Evolutionary conservation across 1,139 yeast species (phyloP), one percentile per base, ranked within the genome.

Genomic region (Lodderomyces elongisporus): DNA sequence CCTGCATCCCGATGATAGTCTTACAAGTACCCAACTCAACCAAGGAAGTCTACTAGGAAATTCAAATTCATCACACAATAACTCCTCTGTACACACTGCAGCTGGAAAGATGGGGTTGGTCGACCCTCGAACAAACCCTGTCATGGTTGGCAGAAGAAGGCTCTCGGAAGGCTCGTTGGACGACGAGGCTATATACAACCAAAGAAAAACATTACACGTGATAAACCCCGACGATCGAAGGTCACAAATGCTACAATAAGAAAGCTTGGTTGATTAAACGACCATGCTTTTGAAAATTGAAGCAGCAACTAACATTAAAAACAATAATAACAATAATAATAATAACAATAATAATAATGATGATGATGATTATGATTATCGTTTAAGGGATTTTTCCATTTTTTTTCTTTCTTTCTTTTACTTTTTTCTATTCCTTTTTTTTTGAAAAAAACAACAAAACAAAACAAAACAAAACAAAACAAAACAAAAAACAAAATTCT

Each of bases 101-200:
- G 28, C 13, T 3, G 32, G 27, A 17, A 5, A 10, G 4, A 16
- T 14, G 12, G 63, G 52, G 17, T 51, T 63, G 34, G 56, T 56
- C 4, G 76, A 69, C 54, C 85, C 81, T 30, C 64, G 85, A 39
- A 59, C 79, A 41, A 77, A 79, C 50, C 84, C 85, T 2, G 66
- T 74, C 30, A 75, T 81, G 79, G 65, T 82, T 57, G 87, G 85
- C 17, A 77, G 85, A 53, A 73, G 87, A 41, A 67, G 93, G 42
- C 61, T 82, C 37, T 73, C 82, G 39, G 88, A 81, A 49, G 89
- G 88, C 10, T 74, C 84, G 16, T 65, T 83, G 41, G 89, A 87
- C 10, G 93, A 83, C 52, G 88, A 82, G 43, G 74, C 84, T 9
- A 16, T 17, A 7, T 82, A 82, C 57, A 71, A 82, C 31, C 22